Evolutionary conservation across 768 basidiomycete species (phyloP).

Genomic region (Naganishia kalamii): DNA sequence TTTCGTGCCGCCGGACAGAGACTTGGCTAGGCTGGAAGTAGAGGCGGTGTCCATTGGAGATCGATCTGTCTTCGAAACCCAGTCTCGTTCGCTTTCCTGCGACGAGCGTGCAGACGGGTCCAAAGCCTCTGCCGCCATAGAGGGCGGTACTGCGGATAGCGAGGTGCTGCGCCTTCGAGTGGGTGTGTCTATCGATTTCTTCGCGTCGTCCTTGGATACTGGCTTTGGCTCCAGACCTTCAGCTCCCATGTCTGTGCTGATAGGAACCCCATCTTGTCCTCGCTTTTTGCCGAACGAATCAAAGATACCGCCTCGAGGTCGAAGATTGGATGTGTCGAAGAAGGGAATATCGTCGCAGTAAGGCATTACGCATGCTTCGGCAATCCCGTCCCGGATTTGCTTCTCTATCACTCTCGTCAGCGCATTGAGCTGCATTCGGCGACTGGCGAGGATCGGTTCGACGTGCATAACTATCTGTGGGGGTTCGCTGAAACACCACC

Average conservation of each 20-base stretch:
- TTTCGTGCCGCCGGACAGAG: slow-evolving; percentile 25
- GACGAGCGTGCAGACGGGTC: neutral
- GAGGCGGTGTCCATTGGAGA: neutral
- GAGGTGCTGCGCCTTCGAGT: neutral
- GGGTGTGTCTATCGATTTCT: neutral
- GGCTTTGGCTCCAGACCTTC: slow-evolving; percentile 18
- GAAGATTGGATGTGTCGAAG: slow-evolving; percentile 66
- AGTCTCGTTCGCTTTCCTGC: neutral
- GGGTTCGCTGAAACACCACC: slow-evolving; percentile 82
- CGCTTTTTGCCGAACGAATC: slow-evolving; percentile 57
- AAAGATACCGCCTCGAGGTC: slow-evolving; percentile 81
- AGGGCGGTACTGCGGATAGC: neutral
- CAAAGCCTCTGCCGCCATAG: slow-evolving; percentile 10
- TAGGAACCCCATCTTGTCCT: slow-evolving; percentile 9
- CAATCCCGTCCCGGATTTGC: slow-evolving; percentile 77
- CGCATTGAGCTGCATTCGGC: slow-evolving; percentile 91
- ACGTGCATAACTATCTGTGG: slow-evolving; percentile 84
- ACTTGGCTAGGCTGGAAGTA: slow-evolving; percentile 17
- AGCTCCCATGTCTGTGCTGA: slow-evolving; percentile 10
- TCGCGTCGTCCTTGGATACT: neutral
- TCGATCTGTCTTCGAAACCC: neutral
- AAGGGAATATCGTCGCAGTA: slow-evolving; percentile 98
- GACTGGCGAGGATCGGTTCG: slow-evolving; percentile 86
- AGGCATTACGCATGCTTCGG: slow-evolving; percentile 87
- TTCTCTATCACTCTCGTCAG: slow-evolving; percentile 84